phyloP scores from a whole-genome alignment of 2,329 filamentous ascomycete genomes.

The Microdochium bolleyi region DNA sequence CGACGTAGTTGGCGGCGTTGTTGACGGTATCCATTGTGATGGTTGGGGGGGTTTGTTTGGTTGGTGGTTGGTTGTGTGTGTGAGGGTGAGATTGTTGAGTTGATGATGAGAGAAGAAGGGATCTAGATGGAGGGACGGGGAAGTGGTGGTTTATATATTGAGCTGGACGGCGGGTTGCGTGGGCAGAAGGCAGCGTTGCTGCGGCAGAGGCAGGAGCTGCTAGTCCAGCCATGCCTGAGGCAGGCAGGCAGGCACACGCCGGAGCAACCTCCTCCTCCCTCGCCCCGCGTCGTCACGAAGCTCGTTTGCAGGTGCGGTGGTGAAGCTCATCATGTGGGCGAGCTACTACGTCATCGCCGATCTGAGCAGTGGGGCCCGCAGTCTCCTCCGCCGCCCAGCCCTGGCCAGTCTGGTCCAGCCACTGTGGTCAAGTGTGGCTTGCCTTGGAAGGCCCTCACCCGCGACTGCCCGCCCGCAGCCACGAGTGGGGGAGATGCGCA shows the following conservation, averaged over 20 bases:
- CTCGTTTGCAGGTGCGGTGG: neutral
- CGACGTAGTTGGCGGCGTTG: conserved; percentile 62
- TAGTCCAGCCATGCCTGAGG: neutral
- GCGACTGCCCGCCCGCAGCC: neutral
- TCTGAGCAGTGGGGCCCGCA: neutral
- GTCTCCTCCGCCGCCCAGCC: neutral
- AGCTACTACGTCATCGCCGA: neutral
- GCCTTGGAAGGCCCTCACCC: neutral
- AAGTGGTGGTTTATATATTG: neutral
- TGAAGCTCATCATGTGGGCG: neutral
- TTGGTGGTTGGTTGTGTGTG: conserved; percentile 8
- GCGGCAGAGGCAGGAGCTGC: neutral
- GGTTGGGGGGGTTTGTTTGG: conserved; percentile 7
- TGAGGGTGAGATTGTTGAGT: neutral
- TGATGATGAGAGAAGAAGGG: conserved; percentile 1
- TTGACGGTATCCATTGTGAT: conserved; percentile 43
- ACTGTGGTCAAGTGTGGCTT: neutral
- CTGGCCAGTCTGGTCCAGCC: neutral
- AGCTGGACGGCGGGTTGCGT: neutral
- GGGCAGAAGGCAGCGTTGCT: neutral
- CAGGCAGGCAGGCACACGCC: neutral
- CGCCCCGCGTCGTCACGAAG: neutral
- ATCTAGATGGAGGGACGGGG: neutral
- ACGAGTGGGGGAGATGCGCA: neutral
- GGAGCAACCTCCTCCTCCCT: too few species aligned